These are phyloP conservation scores for Hyphodiscus sp. DNA, from an alignment of 2,329 filamentous ascomycete genomes.

Conservation along the genomic window DNA sequence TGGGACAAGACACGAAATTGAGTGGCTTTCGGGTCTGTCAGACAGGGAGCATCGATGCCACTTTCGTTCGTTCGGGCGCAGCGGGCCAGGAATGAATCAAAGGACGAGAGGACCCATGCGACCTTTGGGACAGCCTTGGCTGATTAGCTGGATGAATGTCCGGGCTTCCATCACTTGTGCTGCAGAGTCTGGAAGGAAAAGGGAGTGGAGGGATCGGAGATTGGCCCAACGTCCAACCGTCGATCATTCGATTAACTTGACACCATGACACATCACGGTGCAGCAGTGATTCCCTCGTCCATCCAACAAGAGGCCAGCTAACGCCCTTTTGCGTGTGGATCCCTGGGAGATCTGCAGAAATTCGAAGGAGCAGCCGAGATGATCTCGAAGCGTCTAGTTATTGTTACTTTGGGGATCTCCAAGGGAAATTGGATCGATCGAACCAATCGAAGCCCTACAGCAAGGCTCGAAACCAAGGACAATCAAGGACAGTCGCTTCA, in stretches of 20 bases:
- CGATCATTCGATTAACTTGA: conserved; percentile 18
- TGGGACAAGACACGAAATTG: neutral
- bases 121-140: neutral
- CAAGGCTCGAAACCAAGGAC: conserved; percentile 8
- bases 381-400: neutral
- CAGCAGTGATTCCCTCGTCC: conserved; percentile 16
- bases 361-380: conserved; percentile 1
- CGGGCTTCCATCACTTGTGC: conserved; percentile 10
- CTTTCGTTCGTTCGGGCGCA: neutral
- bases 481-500: conserved; percentile 21
- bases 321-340: neutral
- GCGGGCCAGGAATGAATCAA: neutral
- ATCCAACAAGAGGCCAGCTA: neutral
- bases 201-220: conserved; percentile 18
- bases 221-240: conserved; percentile 19
- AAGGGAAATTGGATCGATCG: neutral
- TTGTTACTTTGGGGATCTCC: conserved; percentile 15
- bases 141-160: conserved; percentile 15
- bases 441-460: conserved; percentile 8
- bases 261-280: conserved; percentile 28
- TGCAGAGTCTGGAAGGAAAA: conserved; percentile 11
- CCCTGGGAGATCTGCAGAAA: conserved; percentile 18
- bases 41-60: neutral
- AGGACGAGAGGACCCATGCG: neutral
- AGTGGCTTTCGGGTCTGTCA: neutral